phyloP scores from a whole-genome alignment of 23 red algal genomes.

The Gracilaria domingensis region DNA sequence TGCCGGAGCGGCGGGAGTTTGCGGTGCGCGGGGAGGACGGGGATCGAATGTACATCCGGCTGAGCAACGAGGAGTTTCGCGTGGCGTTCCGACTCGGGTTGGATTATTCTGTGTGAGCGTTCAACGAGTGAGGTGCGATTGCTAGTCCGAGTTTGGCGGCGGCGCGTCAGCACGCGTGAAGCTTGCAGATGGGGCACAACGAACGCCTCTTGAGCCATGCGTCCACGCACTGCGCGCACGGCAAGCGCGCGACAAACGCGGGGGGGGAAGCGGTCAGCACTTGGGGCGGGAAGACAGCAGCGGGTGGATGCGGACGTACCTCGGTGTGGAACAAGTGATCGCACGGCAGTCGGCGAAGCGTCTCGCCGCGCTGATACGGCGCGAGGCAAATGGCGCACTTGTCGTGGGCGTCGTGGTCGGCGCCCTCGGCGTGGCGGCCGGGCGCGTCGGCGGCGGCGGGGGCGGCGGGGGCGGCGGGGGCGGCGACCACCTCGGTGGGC shows the following conservation, averaged over 20 bases:
- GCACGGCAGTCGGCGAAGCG: slow-evolving; percentile 34
- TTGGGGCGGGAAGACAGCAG: too few relatives aligned
- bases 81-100: slow-evolving; percentile 47
- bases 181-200: slow-evolving; percentile 63
- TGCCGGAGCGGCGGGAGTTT: slow-evolving; percentile 63
- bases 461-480: not conserved
- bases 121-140: not conserved
- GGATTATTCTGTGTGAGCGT: slow-evolving; percentile 53
- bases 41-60: slow-evolving; percentile 67
- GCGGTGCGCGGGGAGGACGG: slow-evolving; percentile 14
- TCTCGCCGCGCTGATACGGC: slow-evolving; percentile 16
- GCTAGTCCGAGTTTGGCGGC: not conserved
- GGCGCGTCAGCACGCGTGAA: slow-evolving; percentile 27
- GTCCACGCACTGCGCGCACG: slow-evolving; percentile 43
- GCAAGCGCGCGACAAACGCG: too few relatives aligned
- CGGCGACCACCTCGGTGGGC: slow-evolving; percentile 26
- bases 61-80: slow-evolving; percentile 56
- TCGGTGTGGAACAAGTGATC: slow-evolving; percentile 54
- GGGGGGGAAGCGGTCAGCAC: not conserved
- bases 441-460: not conserved
- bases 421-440: not conserved
- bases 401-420: not conserved
- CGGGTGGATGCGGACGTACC: slow-evolving; percentile 31
- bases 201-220: slow-evolving; percentile 46
- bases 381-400: slow-evolving; percentile 67